Conservation (phyloP, 2,329 filamentous ascomycete species). For the Rutstroemia sp. region DNA sequence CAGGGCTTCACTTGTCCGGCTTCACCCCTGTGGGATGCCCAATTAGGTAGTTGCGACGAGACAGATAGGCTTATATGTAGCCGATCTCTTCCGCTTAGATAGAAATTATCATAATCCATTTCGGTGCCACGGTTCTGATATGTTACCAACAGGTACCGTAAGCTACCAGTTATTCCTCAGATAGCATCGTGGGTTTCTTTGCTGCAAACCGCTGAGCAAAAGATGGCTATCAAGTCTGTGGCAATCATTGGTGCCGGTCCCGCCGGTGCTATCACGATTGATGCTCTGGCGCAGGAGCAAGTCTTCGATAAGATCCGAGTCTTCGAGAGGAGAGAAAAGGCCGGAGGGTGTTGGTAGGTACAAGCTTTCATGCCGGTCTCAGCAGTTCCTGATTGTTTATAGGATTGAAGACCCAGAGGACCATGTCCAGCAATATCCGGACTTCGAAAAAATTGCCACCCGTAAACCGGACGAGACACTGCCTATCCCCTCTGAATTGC, state of each 20-base stretch:
- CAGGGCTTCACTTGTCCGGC: too few relatives aligned
- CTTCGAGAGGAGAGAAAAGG: conserved; percentile 51
- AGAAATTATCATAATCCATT: too few relatives aligned
- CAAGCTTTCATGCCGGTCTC: not conserved
- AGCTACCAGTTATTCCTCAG: not conserved
- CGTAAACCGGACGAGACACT: conserved; percentile 44
- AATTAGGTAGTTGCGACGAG: too few relatives aligned
- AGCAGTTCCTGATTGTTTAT: not conserved
- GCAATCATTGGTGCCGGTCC: conserved; percentile 57
- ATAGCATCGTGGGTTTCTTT: not conserved
- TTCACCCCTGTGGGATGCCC: too few relatives aligned
- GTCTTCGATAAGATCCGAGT: conserved; percentile 51
- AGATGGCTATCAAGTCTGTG: conserved; percentile 33
- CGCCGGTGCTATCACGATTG: conserved; percentile 50
- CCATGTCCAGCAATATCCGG: conserved; percentile 33
- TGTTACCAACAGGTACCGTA: not conserved
- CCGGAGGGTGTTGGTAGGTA: conserved; percentile 54
- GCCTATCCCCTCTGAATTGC: conserved; percentile 39
- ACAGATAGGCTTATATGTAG: too few relatives aligned
- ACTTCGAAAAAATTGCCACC: conserved; percentile 39
- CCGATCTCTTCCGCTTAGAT: too few relatives aligned
- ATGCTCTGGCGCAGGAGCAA: conserved; percentile 52
- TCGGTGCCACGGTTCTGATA: too few relatives aligned
- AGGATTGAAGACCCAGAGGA: conserved; percentile 37
- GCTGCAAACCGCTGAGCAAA: not conserved